Evolutionary conservation across 306 rosid species (phyloP).

Genomic region (Lotus japonicus): DNA sequence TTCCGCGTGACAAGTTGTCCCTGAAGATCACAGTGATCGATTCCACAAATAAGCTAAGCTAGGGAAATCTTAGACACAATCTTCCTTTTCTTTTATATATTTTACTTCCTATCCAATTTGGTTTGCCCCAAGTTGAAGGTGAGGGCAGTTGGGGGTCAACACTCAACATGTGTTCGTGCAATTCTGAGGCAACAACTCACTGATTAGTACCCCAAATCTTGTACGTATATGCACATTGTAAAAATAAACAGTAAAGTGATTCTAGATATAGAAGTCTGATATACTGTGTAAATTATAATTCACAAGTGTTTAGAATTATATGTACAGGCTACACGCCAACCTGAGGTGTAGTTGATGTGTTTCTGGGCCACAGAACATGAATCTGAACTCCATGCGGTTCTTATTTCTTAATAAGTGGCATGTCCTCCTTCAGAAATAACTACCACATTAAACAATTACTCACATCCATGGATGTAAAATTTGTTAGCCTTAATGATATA

Average conservation of each 20-base stretch:
- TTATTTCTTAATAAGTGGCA: constrained; percentile 18
- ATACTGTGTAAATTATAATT: no score
- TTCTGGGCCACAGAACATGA: constrained; percentile 20
- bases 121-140: constrained; percentile 10
- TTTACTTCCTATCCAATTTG: neutral
- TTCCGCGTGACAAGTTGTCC: neutral
- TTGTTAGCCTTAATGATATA: no score
- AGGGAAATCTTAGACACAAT: constrained; percentile 25
- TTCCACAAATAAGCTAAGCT: constrained; percentile 13
- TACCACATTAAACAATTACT: constrained; percentile 10
- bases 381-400: constrained; percentile 24
- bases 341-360: neutral
- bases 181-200: constrained; percentile 27
- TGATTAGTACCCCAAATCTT: constrained; percentile 1
- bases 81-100: neutral
- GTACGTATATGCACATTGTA: constrained; percentile 10
- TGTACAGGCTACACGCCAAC: neutral
- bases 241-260: constrained; percentile 16
- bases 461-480: neutral
- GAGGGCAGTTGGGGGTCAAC: neutral
- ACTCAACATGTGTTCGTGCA: constrained; percentile 17
- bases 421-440: no score
- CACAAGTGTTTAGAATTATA: neutral
- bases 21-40: constrained; percentile 2
- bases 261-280: neutral